A percentile compares a stretch with the other conserved stretches of the same genome.
These are phyloP conservation scores for Aspergillus udagawae DNA, from an alignment of 2,329 filamentous ascomycete species.

Conservation along the genomic window DNA sequence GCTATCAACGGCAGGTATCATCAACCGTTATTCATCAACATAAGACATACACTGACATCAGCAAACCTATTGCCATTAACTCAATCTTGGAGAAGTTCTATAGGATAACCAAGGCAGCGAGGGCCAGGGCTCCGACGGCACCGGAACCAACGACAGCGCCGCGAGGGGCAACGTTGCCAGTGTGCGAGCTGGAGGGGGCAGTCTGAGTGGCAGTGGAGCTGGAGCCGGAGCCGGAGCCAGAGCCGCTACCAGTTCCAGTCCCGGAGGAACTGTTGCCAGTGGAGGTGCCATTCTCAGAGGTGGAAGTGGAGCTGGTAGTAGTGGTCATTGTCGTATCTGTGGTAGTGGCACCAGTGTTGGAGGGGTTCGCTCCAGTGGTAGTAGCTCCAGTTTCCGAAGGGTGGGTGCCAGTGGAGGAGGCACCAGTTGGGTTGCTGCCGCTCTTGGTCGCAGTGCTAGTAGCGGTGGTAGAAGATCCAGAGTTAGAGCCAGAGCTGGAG, in stretches of 20 bases:
- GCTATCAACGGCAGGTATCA: not conserved
- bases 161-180: conserved; percentile 26
- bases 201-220: conserved; percentile 3
- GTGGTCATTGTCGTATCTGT: not conserved
- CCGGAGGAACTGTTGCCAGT: conserved; percentile 4
- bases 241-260: conserved; percentile 14
- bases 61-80: not conserved
- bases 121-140: conserved; percentile 37
- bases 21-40: conserved; percentile 12
- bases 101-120: conserved; percentile 41
- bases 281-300: conserved; percentile 8
- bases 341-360: not conserved
- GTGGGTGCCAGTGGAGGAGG: conserved; percentile 19
- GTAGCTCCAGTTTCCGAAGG: conserved; percentile 6
- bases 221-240: conserved; percentile 11
- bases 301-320: conserved; percentile 1
- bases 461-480: conserved; percentile 19
- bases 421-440: conserved; percentile 17
- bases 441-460: conserved; percentile 8
- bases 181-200: conserved; percentile 12
- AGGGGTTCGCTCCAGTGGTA: conserved; percentile 4
- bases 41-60: not conserved
- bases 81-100: conserved; percentile 21
- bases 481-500: not conserved
- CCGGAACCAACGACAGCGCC: conserved; percentile 29